A percentile compares a stretch with the other conserved stretches of the same genome.
These are phyloP conservation scores for Dalbergia cochinchinensis DNA, from an alignment of 306 rosid genomes.

Conservation along the genomic window DNA sequence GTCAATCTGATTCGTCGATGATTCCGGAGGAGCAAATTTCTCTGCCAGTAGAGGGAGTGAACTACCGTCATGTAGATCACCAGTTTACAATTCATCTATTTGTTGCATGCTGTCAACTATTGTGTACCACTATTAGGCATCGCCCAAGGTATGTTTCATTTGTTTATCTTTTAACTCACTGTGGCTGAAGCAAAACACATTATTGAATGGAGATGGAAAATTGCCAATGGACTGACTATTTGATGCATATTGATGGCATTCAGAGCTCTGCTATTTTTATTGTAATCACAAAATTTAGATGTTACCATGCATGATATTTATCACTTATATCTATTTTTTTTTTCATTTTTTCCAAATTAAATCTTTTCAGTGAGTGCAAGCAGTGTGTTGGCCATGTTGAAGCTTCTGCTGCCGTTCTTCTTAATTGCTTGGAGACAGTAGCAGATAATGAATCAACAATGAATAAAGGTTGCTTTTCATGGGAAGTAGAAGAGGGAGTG, in stretches of 20 bases:
- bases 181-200: slow-evolving; percentile 17
- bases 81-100: slow-evolving; percentile 71
- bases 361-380: slow-evolving; percentile 72
- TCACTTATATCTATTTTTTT: slow-evolving; percentile 25
- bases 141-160: slow-evolving; percentile 70
- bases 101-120: slow-evolving; percentile 79
- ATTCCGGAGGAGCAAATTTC: slow-evolving; percentile 51
- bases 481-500: slow-evolving; percentile 84
- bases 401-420: slow-evolving; percentile 83
- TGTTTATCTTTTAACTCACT: slow-evolving; percentile 40
- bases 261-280: slow-evolving; percentile 32
- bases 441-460: slow-evolving; percentile 53
- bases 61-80: slow-evolving; percentile 55
- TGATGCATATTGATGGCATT: slow-evolving; percentile 35
- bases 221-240: slow-evolving; percentile 24
- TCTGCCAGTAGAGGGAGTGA: slow-evolving; percentile 51
- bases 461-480: slow-evolving; percentile 63
- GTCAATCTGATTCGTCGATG: slow-evolving; percentile 48
- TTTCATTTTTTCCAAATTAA: background rate
- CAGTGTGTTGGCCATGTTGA: slow-evolving; percentile 69
- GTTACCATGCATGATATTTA: slow-evolving; percentile 23
- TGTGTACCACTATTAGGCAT: slow-evolving; percentile 75
- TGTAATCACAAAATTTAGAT: slow-evolving; percentile 20
- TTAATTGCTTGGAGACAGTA: slow-evolving; percentile 78
- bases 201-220: slow-evolving; percentile 17